Evolutionary conservation across 2,329 filamentous ascomycete genomes (phyloP), one percentile per base, ranked within the genome.

Genomic region (Clarireedia sp.): DNA sequence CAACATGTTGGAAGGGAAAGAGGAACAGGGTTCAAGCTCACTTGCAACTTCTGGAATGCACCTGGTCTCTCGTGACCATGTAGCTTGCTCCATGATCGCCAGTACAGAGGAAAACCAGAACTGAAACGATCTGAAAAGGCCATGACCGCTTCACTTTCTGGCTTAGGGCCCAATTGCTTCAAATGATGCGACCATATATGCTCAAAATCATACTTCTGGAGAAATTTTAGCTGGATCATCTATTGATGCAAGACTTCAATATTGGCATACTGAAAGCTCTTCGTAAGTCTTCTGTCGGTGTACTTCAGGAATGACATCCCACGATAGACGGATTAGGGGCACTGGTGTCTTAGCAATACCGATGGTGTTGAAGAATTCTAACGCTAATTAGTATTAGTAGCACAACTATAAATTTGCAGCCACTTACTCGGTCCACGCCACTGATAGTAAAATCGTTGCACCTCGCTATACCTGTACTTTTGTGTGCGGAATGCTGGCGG

Each of bases 311-410:
- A 48, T 40, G 2, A 29, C 4, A n/a, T 41, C n/a, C 51, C 51
- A 54, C 2, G 51, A 10, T 41, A 40, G 44, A 29, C 43, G n/a
- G 14, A 47, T 29, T 23, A 16, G 9, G n/a, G 43, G 6, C 23
- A 54, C 41, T 6, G 51, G 43, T 21, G 43, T 48, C 36, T 47
- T 23, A 17, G 51, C 51, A 38, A 53, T 40, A 14, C 29, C 43
- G 3, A 24, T 40, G 5, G 51, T 53, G 38, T 53, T 29, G 21
- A 53, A 53, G 16, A 53, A 47, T 9, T n/a, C 51, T 51, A 33
- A 40, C 2, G 24, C 23, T 4, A 3, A 16, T 45, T n/a, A 38
- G 26, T 24, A 16, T 45, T n/a, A 38, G 26, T 24, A 23, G 40
- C 17, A 12, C 12, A 14, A 36, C 23, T 5, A 16, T 23, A n/a